Conservation (phyloP, 306 rosid genomes). For the Arachis stenosperma region DNA sequence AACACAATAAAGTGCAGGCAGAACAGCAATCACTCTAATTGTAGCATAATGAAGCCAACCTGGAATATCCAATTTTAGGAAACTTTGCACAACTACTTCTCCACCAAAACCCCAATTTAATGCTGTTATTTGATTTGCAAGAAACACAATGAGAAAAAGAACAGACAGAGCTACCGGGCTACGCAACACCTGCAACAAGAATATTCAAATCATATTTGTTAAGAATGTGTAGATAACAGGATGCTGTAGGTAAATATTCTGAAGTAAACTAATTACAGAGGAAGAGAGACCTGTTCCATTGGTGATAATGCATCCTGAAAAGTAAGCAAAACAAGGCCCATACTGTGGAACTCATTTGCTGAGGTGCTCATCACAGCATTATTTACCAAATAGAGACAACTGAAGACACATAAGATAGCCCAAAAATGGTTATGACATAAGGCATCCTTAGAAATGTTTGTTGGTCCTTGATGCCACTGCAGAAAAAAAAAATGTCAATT, state of each 20-base stretch:
- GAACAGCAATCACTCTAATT: slow-evolving; percentile 76
- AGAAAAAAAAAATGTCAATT: slow-evolving; percentile 35
- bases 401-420: slow-evolving; percentile 71
- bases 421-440: slow-evolving; percentile 80
- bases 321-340: slow-evolving; percentile 68
- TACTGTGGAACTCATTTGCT: slow-evolving; percentile 64
- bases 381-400: slow-evolving; percentile 79
- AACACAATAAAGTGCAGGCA: slow-evolving; percentile 87
- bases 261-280: slow-evolving; percentile 29
- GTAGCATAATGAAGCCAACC: slow-evolving; percentile 96
- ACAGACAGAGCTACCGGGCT: slow-evolving; percentile 63
- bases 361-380: slow-evolving; percentile 70
- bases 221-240: slow-evolving; percentile 19
- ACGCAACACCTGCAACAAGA: slow-evolving; percentile 65
- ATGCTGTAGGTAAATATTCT: slow-evolving; percentile 16
- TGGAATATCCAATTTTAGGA: slow-evolving; percentile 84
- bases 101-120: slow-evolving; percentile 87
- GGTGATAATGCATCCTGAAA: slow-evolving; percentile 77
- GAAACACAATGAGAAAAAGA: slow-evolving; percentile 68
- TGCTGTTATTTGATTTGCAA: slow-evolving; percentile 76
- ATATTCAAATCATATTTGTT: slow-evolving; percentile 30
- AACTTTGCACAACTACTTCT: slow-evolving; percentile 65
- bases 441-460: slow-evolving; percentile 61
- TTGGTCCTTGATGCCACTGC: slow-evolving; percentile 67
- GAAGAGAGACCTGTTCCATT: slow-evolving; percentile 74